phyloP scores from a whole-genome alignment of 2,329 filamentous ascomycete genomes.

The Clarireedia homoeocarpa region DNA sequence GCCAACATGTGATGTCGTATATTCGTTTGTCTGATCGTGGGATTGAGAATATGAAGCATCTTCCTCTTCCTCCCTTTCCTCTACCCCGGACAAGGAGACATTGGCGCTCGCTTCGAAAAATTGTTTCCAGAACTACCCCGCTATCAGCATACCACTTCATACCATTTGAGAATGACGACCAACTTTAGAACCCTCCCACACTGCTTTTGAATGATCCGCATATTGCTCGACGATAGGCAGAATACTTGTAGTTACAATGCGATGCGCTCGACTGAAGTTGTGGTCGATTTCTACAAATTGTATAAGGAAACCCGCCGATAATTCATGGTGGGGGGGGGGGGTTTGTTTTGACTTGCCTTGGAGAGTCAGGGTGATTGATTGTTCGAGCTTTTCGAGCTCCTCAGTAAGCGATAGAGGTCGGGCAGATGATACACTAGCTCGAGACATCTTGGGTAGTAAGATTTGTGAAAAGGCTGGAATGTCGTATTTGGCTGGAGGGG shows the following conservation, averaged over 20 bases:
- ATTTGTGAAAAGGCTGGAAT: not conserved
- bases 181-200: conserved; percentile 96
- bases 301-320: conserved; percentile 10
- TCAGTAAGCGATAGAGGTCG: conserved; percentile 74
- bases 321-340: not conserved
- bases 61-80: conserved; percentile 63
- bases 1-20: conserved; percentile 29
- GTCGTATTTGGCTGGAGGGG: not conserved
- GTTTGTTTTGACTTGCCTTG: conserved; percentile 59
- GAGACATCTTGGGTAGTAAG: conserved; percentile 19
- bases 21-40: conserved; percentile 26
- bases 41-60: conserved; percentile 33
- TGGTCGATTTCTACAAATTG: conserved; percentile 76
- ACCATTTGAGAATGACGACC: conserved; percentile 6
- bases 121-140: conserved; percentile 89
- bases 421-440: conserved; percentile 32
- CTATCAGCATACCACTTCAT: conserved; percentile 12
- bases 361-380: conserved; percentile 90
- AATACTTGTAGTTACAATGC: conserved; percentile 91
- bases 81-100: conserved; percentile 90
- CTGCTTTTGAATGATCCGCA: conserved; percentile 82
- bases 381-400: conserved; percentile 90
- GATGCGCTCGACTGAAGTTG: conserved; percentile 94
- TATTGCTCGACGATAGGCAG: conserved; percentile 92
- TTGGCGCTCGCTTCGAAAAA: conserved; percentile 99